Evolutionary conservation across 306 rosid species (phyloP).

Genomic region (Trifolium fragiferum): DNA sequence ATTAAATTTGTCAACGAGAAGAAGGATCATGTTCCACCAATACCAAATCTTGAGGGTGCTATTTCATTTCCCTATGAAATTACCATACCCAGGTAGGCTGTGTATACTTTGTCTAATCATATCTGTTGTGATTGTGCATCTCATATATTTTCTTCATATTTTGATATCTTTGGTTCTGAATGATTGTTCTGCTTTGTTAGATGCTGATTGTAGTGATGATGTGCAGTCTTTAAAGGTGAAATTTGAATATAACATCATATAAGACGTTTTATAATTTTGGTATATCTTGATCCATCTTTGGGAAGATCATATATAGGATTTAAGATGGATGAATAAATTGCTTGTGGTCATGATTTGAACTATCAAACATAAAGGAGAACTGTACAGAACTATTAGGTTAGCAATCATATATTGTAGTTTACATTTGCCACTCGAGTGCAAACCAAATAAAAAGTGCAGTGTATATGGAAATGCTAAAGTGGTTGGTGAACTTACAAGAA

Average conservation of each 20-base stretch:
- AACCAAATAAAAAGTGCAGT: background rate
- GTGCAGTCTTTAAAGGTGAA: slow-evolving; percentile 13
- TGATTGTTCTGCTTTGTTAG: slow-evolving; percentile 23
- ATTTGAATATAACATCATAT: slow-evolving; percentile 1
- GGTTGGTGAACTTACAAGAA: slow-evolving; percentile 21
- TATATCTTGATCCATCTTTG: slow-evolving; percentile 7
- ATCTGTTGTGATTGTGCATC: slow-evolving; percentile 13
- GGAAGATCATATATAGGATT: slow-evolving; percentile 14
- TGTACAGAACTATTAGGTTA: background rate
- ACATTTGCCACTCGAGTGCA: background rate
- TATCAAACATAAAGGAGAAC: background rate
- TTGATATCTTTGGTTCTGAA: slow-evolving; percentile 8
- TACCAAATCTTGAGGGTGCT: slow-evolving; percentile 78
- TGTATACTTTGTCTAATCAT: slow-evolving; percentile 13
- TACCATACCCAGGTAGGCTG: slow-evolving; percentile 78
- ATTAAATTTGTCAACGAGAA: slow-evolving; percentile 96
- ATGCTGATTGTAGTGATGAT: slow-evolving; percentile 24
- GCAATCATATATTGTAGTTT: background rate
- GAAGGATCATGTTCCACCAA: slow-evolving; percentile 94
- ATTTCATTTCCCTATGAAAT: slow-evolving; percentile 86
- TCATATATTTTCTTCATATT: slow-evolving; percentile 8
- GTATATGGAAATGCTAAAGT: slow-evolving; percentile 11
- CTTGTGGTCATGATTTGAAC: slow-evolving; percentile 15
- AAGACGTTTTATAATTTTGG: slow-evolving; percentile 5
- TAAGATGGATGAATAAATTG: slow-evolving; percentile 29